Evolutionary conservation across 1,284 basidiomycete species (phyloP).

Genomic region (Rhodotorula sp.): DNA sequence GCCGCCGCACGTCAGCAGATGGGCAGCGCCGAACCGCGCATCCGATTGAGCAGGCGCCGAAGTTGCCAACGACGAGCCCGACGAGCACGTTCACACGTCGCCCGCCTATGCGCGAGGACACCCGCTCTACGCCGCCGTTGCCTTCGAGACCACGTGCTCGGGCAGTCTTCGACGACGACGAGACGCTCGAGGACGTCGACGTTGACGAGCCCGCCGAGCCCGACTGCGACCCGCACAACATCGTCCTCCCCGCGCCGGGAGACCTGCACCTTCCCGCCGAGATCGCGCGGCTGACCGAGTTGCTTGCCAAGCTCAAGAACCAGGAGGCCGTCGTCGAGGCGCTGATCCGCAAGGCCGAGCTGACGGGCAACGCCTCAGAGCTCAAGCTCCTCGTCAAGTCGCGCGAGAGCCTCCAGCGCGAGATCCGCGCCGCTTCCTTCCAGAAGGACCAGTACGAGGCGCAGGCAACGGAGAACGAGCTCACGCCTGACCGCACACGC

Average conservation of each 20-base stretch:
- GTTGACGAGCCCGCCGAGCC: conserved; percentile 15
- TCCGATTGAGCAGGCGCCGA: neutral
- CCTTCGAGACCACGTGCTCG: conserved; percentile 6
- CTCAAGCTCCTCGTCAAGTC: conserved; percentile 77
- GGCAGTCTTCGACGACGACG: conserved; percentile 52
- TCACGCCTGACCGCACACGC: conserved; percentile 74
- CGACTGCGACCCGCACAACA: conserved; percentile 53
- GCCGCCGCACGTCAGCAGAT: neutral
- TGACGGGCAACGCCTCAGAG: conserved; percentile 86
- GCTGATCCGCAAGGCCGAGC: conserved; percentile 87
- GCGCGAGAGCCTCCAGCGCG: conserved; percentile 74
- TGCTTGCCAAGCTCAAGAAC: conserved; percentile 71
- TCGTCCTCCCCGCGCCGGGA: conserved; percentile 75
- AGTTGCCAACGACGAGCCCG: neutral
- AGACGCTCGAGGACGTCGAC: conserved; percentile 7
- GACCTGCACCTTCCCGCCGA: conserved; percentile 82
- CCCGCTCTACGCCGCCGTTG: neutral
- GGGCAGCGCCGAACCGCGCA: neutral
- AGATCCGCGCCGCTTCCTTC: conserved; percentile 79
- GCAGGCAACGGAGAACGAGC: conserved; percentile 79
- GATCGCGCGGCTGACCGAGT: conserved; percentile 71
- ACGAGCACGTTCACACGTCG: too few relatives aligned
- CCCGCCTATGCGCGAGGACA: too few relatives aligned
- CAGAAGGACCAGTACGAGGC: conserved; percentile 88
- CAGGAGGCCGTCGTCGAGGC: conserved; percentile 82